Evolutionary conservation across 305 asterid genomes (phyloP).

Genomic region (Fraxinus sp.): DNA sequence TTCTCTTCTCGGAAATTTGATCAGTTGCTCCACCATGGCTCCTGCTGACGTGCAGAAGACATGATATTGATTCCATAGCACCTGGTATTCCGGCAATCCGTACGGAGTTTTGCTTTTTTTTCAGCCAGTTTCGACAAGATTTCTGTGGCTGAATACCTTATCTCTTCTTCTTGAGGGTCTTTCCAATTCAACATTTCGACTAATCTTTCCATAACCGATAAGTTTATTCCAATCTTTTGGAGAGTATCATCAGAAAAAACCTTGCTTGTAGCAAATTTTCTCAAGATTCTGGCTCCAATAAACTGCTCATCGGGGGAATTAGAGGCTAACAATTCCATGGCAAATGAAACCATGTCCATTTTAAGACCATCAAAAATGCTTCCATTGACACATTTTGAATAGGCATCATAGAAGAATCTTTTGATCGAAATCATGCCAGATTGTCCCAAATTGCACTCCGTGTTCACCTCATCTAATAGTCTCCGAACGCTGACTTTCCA

Average conservation of each 20-base stretch:
- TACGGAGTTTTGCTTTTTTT: constrained; percentile 57
- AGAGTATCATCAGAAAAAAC: constrained; percentile 67
- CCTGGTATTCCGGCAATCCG: constrained; percentile 82
- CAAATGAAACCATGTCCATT: constrained; percentile 86
- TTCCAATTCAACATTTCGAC: constrained; percentile 95
- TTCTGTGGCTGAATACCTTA: constrained; percentile 73
- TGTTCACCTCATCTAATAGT: constrained; percentile 57
- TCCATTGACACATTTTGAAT: constrained; percentile 72
- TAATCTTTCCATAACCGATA: constrained; percentile 66
- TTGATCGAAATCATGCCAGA: constrained; percentile 63
- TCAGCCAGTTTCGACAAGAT: constrained; percentile 62
- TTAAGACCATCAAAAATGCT: constrained; percentile 90
- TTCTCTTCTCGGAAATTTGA: constrained; percentile 65
- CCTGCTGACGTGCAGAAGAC: constrained; percentile 60
- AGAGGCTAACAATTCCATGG: constrained; percentile 76
- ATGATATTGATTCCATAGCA: constrained; percentile 75
- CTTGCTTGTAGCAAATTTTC: constrained; percentile 47
- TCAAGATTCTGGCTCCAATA: constrained; percentile 66
- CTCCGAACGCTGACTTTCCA: constrained; percentile 61
- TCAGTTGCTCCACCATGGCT: constrained; percentile 48
- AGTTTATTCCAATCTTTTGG: constrained; percentile 74
- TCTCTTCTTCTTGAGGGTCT: constrained; percentile 73
- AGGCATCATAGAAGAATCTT: constrained; percentile 88
- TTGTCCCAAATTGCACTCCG: constrained; percentile 72
- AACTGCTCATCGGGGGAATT: constrained; percentile 83